phyloP scores from a whole-genome alignment of 495 filamentous ascomycete species.

The Thermochaetoides thermophila region DNA sequence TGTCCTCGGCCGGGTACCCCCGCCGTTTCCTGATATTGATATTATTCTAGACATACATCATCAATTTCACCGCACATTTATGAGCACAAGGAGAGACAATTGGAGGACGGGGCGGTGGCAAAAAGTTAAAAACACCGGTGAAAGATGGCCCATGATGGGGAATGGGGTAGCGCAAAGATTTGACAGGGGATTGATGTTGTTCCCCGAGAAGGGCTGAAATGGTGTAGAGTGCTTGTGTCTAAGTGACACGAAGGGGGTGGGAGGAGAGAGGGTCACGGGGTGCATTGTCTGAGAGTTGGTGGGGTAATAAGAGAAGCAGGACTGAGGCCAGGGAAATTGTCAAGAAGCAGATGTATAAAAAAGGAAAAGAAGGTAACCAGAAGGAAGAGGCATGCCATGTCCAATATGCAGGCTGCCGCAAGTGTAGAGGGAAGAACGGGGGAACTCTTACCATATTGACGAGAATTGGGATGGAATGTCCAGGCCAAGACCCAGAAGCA shows the following conservation, averaged over 20 bases:
- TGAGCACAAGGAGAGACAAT: constrained; percentile 8
- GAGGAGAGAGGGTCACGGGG: constrained; percentile 4
- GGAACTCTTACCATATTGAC: too few species aligned
- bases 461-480: too few species aligned
- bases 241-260: constrained; percentile 11
- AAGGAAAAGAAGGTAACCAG: constrained; percentile 6
- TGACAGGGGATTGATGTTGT: too few species aligned
- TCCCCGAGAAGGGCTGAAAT: too few species aligned
- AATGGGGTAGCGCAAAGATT: too few species aligned
- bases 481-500: too few species aligned
- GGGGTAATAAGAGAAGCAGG: too few species aligned
- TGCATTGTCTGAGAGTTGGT: constrained; percentile 5
- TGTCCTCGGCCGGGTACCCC: constrained; percentile 27
- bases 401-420: constrained; percentile 21
- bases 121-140: constrained; percentile 8
- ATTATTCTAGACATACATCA: constrained; percentile 33
- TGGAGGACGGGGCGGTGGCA: constrained; percentile 4
- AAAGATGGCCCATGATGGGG: constrained; percentile 22
- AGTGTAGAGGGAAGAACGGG: constrained; percentile 9
- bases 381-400: constrained; percentile 12
- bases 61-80: constrained; percentile 31
- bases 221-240: too few species aligned
- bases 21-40: constrained; percentile 34
- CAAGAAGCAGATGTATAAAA: too few species aligned
- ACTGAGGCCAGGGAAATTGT: too few species aligned